Evolutionary conservation across 73 alveolate species (phyloP), one percentile per base, ranked within the genome.

Genomic region (Effrenium voratum): DNA sequence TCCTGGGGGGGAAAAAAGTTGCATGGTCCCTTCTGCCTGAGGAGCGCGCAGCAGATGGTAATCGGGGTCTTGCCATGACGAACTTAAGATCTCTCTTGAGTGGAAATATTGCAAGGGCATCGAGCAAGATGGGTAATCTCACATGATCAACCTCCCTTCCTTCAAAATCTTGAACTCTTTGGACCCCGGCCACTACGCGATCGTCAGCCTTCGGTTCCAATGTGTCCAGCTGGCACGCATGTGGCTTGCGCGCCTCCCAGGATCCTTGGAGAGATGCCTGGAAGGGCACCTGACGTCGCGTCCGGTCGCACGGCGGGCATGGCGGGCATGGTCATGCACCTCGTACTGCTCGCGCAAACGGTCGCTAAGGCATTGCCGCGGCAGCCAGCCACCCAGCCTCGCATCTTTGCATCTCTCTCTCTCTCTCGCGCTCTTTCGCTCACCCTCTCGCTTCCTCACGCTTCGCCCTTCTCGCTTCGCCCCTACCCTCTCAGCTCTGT

Each of bases 341-440:
- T 81, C 73, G 73, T 81, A 81, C 16, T 70, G 91, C 72, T 81
- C 73, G 73, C 45, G 47, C 15, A 26, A 34, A 34, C 91, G 72
- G 30, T 81, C 91, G 59, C 47, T 81, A 44, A 81, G 59, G 41
- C 91, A 81, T 19, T 81, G 91, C 84, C 96, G 96, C 6, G 96
- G 96, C 46, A 90, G 40, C 96, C 96, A 90, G 59, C 96, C 96
- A n/a, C 76, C 70, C 5, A 86, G 96, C 96, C 96, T 90, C 5
- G 47, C 55, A 8, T n/a, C n/a, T n/a, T n/a, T n/a, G n/a, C n/a
- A n/a, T n/a, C n/a, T n/a, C n/a, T n/a, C n/a, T n/a, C n/a, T n/a
- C n/a, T n/a, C n/a, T n/a, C n/a, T n/a, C n/a, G n/a, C n/a, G n/a
- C n/a, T n/a, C n/a, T n/a, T n/a, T n/a, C n/a, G n/a, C n/a, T n/a